phyloP scores from a whole-genome alignment of 345 rosid species.

The Jatropha curcas region DNA sequence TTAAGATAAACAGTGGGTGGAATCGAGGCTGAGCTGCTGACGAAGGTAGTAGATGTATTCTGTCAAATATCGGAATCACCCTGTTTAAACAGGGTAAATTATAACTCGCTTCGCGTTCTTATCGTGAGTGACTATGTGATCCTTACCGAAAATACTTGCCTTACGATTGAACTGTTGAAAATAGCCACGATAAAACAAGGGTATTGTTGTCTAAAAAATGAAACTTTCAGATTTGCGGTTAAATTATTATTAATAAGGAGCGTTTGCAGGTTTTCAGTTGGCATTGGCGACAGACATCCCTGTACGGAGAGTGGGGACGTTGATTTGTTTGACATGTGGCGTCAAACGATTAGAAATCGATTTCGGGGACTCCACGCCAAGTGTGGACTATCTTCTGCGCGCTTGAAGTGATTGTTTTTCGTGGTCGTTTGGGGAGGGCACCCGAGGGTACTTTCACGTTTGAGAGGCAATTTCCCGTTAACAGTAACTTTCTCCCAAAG shows the following conservation, averaged over 20 bases:
- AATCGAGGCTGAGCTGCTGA: too few relatives aligned
- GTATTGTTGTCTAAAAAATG: conserved; percentile 1
- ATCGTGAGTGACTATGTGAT: not conserved
- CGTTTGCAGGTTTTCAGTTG: not conserved
- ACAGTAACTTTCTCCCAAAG: too few relatives aligned
- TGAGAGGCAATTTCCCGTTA: too few relatives aligned
- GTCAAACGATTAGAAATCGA: not conserved
- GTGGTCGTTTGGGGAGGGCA: not conserved
- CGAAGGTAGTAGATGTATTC: too few relatives aligned
- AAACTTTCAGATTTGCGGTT: too few relatives aligned
- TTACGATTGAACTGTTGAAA: not conserved
- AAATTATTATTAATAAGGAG: too few relatives aligned
- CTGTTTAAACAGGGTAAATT: not conserved
- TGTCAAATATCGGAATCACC: too few relatives aligned
- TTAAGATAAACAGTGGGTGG: too few relatives aligned
- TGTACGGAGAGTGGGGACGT: conserved; percentile 29
- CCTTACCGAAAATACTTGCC: not conserved
- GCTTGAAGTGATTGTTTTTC: not conserved
- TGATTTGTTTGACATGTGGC: not conserved
- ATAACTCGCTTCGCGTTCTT: not conserved
- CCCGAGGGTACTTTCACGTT: not conserved
- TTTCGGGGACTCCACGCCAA: too few relatives aligned
- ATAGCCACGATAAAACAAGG: not conserved
- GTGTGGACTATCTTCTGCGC: not conserved
- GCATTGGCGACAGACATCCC: conserved; percentile 24